Conservation (phyloP, 2,329 filamentous ascomycete genomes). For the Chaetothyriales sp. region DNA sequence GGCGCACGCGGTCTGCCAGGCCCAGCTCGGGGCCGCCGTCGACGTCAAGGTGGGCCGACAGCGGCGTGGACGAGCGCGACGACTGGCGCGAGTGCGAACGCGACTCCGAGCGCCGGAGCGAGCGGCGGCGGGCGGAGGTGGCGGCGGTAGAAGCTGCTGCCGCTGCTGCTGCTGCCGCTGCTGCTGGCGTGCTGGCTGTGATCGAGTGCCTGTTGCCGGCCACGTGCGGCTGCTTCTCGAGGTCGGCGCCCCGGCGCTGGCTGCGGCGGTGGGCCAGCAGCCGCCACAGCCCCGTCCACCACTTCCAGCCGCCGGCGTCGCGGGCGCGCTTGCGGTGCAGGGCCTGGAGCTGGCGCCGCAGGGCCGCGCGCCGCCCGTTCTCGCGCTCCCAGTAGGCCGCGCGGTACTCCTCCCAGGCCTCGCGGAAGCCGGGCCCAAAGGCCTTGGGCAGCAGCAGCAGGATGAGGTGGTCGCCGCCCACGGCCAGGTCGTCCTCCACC, state of each 20-base stretch:
- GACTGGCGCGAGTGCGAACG: constrained; percentile 14
- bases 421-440: constrained; percentile 84
- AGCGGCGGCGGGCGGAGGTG: background rate
- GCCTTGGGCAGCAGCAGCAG: constrained; percentile 83
- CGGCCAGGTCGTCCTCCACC: constrained; percentile 78
- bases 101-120: constrained; percentile 9
- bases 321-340: constrained; percentile 52
- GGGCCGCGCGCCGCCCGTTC: constrained; percentile 68
- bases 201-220: constrained; percentile 3
- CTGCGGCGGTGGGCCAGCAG: constrained; percentile 20
- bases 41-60: constrained; percentile 8
- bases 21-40: constrained; percentile 7
- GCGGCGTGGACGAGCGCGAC: constrained; percentile 15
- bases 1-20: constrained; percentile 10
- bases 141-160: background rate
- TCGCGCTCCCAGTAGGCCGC: constrained; percentile 95
- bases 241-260: constrained; percentile 14
- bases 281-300: constrained; percentile 65
- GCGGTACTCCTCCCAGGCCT: constrained; percentile 93
- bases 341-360: constrained; percentile 56
- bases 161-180: background rate
- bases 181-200: constrained; percentile 1
- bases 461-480: constrained; percentile 84
- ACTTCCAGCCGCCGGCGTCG: constrained; percentile 59
- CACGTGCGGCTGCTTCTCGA: constrained; percentile 15